Base-by-base conservation (phyloP, 306 rosid species). In the Geum urbanum region DNA sequence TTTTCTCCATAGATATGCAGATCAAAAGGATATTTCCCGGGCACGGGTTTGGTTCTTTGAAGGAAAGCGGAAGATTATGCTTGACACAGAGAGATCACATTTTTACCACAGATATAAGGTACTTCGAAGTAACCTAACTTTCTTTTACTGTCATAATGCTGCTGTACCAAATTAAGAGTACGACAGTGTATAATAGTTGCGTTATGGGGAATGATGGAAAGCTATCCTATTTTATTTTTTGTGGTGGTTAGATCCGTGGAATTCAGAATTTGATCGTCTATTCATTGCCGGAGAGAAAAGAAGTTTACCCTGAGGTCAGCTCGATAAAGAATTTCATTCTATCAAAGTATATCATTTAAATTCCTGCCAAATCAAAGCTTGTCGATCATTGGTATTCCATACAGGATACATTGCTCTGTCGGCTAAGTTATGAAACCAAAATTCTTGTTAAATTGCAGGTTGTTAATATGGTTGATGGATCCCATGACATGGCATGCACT, bases 31-130 rank as follows among this genome's bases (percentile, higher is more conserved):
- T 68, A 88, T 92, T 80, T 92, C 97, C 67, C 88, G 96, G 12
- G 91, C 96, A 0, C 89, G 96, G 20, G 79, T 74, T 79, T 87
- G 90, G 92, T 92, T 92, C 81, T 88, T 79, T 61, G 89, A 90
- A 85, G 89, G 90, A 66, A 82, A 49, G 69, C 84, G 94, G 74
- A 90, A 85, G 78, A 88, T 86, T 52, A 82, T 92, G 89, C 91
- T 92, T 69, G 90, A 92, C 85, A 90, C 98, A 0, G 98, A 92
- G 84, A 92, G 96, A 63, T 77, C 91, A 80, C 98, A 92, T 79
- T 90, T 90, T 82, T 88, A 88, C 81, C 91, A 85, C 84, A 84
- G 97, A 90, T 92, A 86, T 61, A 88, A 88, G 98, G 97, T 92
- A 71, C 75, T 49, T 62, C 40, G 10, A 66, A 57, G 52, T 64